Evolutionary conservation across 768 basidiomycete species (phyloP).

Genomic region (Psilocybe sp.): DNA sequence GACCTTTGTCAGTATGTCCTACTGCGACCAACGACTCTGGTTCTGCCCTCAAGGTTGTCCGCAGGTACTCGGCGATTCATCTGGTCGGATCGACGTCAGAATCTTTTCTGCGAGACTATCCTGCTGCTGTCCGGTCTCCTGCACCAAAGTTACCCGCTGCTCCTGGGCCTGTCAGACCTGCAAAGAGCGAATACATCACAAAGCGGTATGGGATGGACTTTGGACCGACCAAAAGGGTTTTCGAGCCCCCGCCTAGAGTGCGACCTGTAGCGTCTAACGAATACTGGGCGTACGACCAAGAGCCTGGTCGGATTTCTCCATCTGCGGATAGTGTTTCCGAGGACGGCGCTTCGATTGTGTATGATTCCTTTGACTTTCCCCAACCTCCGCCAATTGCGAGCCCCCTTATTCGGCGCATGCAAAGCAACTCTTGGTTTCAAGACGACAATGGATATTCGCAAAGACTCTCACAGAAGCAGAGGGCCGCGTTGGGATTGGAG

Average conservation of each 20-base stretch:
- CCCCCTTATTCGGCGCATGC: conserved; percentile 39
- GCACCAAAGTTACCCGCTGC: too few relatives aligned
- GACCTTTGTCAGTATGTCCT: too few relatives aligned
- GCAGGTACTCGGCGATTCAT: too few relatives aligned
- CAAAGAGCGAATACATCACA: background rate
- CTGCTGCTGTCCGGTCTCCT: too few relatives aligned
- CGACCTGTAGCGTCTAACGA: background rate
- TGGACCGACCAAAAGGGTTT: conserved; percentile 1
- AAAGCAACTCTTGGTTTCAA: conserved; percentile 40
- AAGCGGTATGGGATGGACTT: conserved; percentile 7
- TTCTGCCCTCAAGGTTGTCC: too few relatives aligned
- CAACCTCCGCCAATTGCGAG: conserved; percentile 40
- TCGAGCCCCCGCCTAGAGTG: background rate
- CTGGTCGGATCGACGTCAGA: too few relatives aligned
- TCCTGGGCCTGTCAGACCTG: background rate
- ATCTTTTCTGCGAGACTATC: too few relatives aligned
- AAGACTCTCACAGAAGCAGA: conserved; percentile 1
- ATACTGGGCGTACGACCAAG: background rate
- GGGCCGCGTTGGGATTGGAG: background rate
- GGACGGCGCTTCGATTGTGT: conserved; percentile 27
- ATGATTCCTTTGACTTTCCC: conserved; percentile 35
- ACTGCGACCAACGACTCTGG: too few relatives aligned
- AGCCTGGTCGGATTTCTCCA: background rate
- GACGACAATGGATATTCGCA: conserved; percentile 4
- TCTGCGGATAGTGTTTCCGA: conserved; percentile 20